These are phyloP conservation scores for Dorcoceras hygrometricum DNA, from an alignment of 257 asterid species.

Conservation along the genomic window DNA sequence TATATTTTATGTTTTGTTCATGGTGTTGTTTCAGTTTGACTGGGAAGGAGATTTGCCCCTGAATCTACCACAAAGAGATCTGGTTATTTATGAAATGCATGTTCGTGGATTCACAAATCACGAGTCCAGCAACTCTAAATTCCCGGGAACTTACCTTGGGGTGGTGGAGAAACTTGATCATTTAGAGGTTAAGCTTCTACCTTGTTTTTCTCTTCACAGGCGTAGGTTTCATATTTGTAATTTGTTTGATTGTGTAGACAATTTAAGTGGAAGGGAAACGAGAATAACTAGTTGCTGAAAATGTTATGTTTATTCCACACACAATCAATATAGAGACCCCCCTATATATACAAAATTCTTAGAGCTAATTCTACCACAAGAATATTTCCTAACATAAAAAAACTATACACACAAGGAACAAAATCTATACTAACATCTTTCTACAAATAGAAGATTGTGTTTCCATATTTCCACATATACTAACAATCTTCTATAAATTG, in stretches of 20 bases:
- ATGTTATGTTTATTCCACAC: too few species aligned
- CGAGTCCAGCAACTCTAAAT: slow-evolving; percentile 69
- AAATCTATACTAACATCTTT: too few species aligned
- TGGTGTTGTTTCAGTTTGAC: slow-evolving; percentile 63
- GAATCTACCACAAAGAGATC: slow-evolving; percentile 64
- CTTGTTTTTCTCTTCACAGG: slow-evolving; percentile 21
- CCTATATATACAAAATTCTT: too few species aligned
- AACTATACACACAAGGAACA: too few species aligned
- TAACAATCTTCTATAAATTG: too few species aligned
- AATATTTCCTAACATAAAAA: too few species aligned
- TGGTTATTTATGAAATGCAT: slow-evolving; percentile 89
- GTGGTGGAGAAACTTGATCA: slow-evolving; percentile 92
- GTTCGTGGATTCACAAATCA: slow-evolving; percentile 95
- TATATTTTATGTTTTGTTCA: slow-evolving; percentile 12
- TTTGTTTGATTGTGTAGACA: slow-evolving; percentile 4
- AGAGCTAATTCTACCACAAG: too few species aligned
- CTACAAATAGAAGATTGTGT: too few species aligned
- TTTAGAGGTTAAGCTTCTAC: slow-evolving; percentile 55
- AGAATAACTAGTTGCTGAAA: too few species aligned
- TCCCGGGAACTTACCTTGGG: slow-evolving; percentile 87
- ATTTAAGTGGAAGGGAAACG: too few species aligned
- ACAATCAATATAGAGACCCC: too few species aligned
- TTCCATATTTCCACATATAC: too few species aligned
- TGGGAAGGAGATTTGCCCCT: slow-evolving; percentile 98
- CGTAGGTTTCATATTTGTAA: not conserved